Conservation (phyloP, 1,139 yeast genomes). For the Magnusiomyces ingens region DNA sequence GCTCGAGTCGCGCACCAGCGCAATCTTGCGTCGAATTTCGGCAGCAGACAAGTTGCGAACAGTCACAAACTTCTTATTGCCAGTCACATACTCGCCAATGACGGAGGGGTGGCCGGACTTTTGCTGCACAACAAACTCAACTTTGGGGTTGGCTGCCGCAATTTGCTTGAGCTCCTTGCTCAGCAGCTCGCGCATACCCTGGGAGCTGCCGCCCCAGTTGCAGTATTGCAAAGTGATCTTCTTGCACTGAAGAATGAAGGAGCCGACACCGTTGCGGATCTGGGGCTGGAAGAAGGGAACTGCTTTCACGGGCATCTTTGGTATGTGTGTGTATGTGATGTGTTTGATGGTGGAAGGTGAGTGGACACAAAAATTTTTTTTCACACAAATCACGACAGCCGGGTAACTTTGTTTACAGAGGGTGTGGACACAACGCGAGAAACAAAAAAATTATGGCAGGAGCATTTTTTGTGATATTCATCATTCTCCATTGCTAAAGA, state of each 20-base stretch:
- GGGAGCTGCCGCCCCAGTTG: constrained; percentile 94
- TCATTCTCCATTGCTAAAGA: too few relatives aligned
- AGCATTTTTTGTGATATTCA: too few relatives aligned
- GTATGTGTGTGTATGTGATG: background rate
- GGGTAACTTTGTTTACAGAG: too few relatives aligned
- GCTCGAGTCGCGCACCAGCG: constrained; percentile 49
- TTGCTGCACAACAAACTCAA: constrained; percentile 63
- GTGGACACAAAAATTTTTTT: too few relatives aligned
- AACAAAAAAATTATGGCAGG: too few relatives aligned
- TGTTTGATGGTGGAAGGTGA: too few relatives aligned
- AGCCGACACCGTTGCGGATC: constrained; percentile 73
- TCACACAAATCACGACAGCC: too few relatives aligned
- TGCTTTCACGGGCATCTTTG: constrained; percentile 24
- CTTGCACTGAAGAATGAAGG: constrained; percentile 65
- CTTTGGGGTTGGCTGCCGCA: constrained; percentile 55
- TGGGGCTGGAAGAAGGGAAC: constrained; percentile 23
- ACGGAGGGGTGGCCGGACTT: constrained; percentile 79
- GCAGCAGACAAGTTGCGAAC: constrained; percentile 52
- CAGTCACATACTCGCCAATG: constrained; percentile 54
- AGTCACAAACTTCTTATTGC: constrained; percentile 48
- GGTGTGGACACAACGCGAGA: too few relatives aligned
- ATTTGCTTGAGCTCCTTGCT: constrained; percentile 48
- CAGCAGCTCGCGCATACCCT: constrained; percentile 69
- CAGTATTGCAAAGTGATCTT: constrained; percentile 70
- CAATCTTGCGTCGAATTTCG: constrained; percentile 48